Percentiles rank a stretch among this genome's conserved stretches.
These are phyloP conservation scores for Lepidium sativum DNA, from an alignment of 345 rosid species.

Conservation along the genomic window DNA sequence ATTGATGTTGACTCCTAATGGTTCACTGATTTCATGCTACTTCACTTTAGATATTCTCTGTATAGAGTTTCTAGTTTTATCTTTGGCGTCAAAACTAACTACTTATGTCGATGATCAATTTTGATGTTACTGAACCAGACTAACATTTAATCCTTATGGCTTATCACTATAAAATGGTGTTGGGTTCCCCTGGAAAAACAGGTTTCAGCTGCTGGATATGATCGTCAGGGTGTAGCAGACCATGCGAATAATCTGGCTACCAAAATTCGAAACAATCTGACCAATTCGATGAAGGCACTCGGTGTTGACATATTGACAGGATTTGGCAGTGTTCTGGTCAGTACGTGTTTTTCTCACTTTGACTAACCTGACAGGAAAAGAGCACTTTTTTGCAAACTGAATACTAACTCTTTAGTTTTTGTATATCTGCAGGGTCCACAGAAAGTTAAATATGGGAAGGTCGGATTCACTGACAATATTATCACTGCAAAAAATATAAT, in stretches of 20 bases:
- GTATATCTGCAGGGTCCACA: constrained; percentile 65
- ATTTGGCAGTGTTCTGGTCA: constrained; percentile 70
- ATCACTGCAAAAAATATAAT: constrained; percentile 76
- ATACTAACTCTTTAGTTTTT: not conserved
- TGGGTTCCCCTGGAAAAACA: constrained; percentile 16
- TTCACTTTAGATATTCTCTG: not conserved
- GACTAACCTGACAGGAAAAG: not conserved
- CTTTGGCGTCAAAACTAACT: not conserved
- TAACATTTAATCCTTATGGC: not conserved
- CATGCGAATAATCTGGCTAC: constrained; percentile 93
- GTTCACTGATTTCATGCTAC: not conserved
- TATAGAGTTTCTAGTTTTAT: not conserved
- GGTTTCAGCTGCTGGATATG: constrained; percentile 94
- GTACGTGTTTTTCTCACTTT: constrained; percentile 14
- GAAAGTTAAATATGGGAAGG: constrained; percentile 80
- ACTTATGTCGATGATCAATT: not conserved
- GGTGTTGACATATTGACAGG: constrained; percentile 97
- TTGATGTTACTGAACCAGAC: not conserved
- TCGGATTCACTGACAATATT: constrained; percentile 41
- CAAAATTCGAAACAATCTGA: constrained; percentile 78
- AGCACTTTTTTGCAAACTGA: not conserved
- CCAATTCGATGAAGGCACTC: constrained; percentile 87
- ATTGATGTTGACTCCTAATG: not conserved
- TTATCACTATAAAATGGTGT: not conserved
- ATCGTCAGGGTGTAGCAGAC: constrained; percentile 94